Conservation (phyloP, 257 asterid genomes). For the Gentiana dahurica region DNA sequence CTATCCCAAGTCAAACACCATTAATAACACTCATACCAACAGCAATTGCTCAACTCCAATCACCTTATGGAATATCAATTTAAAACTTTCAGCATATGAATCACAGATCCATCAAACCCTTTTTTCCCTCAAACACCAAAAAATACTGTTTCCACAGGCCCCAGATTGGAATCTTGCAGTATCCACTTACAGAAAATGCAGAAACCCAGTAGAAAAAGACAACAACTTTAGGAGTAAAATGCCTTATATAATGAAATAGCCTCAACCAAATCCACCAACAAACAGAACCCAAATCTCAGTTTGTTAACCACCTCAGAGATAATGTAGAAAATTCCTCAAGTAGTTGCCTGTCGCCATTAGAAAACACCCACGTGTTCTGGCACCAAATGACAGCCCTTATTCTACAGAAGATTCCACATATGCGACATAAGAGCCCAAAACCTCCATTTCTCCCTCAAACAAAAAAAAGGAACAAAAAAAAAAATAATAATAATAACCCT, state of each 20-base stretch:
- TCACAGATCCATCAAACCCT: background rate
- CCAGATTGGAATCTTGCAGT: conserved; percentile 9
- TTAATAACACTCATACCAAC: conserved; percentile 1
- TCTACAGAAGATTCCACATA: conserved; percentile 7
- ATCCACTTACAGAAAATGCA: conserved; percentile 1
- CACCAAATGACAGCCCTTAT: too few species aligned
- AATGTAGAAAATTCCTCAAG: too few species aligned
- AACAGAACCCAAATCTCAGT: background rate
- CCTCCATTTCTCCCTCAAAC: conserved; percentile 11
- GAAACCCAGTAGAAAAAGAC: conserved; percentile 16
- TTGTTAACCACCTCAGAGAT: too few species aligned
- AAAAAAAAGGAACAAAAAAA: too few species aligned
- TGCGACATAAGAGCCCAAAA: conserved; percentile 18
- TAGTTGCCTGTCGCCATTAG: too few species aligned
- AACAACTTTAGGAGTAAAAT: conserved; percentile 13
- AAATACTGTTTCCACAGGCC: conserved; percentile 4
- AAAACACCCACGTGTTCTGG: too few species aligned
- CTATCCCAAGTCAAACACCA: background rate
- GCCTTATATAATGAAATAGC: background rate
- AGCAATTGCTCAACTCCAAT: conserved; percentile 8
- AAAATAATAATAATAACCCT: too few species aligned
- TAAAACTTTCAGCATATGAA: conserved; percentile 1
- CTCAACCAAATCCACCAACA: conserved; percentile 12
- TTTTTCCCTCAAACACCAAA: conserved; percentile 3
- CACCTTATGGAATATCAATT: background rate